A percentile compares a stretch with the other conserved stretches of the same genome.
These are phyloP conservation scores for Tagetes erecta DNA, from an alignment of 129 eudicot genomes.

Conservation along the genomic window DNA sequence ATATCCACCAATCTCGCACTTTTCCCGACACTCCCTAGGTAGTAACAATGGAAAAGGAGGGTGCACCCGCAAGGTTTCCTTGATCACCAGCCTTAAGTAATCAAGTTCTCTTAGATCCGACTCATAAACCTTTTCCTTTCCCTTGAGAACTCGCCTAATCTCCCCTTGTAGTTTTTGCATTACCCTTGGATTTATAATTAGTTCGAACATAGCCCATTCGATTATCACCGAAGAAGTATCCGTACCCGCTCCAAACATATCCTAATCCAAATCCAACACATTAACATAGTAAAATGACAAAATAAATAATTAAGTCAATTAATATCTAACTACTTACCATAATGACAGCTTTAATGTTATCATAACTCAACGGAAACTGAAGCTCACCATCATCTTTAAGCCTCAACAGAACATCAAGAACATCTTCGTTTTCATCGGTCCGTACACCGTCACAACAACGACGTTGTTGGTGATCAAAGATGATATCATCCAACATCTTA, in stretches of 20 bases:
- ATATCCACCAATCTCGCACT: neutral
- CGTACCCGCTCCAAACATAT: neutral
- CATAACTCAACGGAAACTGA: neutral
- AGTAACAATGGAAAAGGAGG: neutral
- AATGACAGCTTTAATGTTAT: slow-evolving; percentile 2
- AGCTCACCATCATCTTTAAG: neutral
- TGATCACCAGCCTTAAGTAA: slow-evolving; percentile 2
- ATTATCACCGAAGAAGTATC: slow-evolving; percentile 6
- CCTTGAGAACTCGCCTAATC: neutral
- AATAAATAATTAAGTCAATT: neutral
- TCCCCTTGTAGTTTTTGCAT: neutral
- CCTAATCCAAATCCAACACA: neutral
- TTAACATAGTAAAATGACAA: neutral
- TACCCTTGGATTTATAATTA: slow-evolving; percentile 4
- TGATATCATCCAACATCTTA: neutral
- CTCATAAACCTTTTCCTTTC: neutral
- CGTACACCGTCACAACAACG: neutral
- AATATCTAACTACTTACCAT: neutral
- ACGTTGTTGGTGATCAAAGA: neutral
- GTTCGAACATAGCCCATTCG: neutral
- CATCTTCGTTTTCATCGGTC: neutral
- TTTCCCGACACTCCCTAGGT: slow-evolving; percentile 1
- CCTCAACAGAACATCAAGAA: slow-evolving; percentile 13
- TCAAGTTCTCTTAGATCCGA: neutral
- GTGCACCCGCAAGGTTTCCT: slow-evolving; percentile 8